Percentiles rank a stretch among this genome's conserved stretches.
Evolutionary conservation across 2,329 filamentous ascomycete species (phyloP).

Genomic region (Curvularia lunata): DNA sequence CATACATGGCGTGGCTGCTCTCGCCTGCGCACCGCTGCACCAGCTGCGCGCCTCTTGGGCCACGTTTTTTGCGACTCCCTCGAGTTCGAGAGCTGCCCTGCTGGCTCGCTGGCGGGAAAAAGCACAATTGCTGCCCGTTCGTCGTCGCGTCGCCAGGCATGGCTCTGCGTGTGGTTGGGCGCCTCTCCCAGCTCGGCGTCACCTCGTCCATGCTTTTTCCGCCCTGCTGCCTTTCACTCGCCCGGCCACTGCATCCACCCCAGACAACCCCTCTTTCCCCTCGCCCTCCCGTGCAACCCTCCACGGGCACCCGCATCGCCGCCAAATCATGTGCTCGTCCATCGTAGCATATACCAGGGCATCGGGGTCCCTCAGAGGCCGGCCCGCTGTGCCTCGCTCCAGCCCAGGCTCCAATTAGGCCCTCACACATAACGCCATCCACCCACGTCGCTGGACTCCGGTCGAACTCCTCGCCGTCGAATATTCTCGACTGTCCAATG

Average conservation of each 20-base stretch:
- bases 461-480: slow-evolving; percentile 2
- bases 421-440: background rate
- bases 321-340: slow-evolving; percentile 27
- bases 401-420: background rate
- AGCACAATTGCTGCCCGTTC: background rate
- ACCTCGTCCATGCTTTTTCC: background rate
- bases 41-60: background rate
- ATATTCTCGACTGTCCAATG: slow-evolving; percentile 8
- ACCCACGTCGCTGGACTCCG: background rate
- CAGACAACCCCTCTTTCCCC: slow-evolving; percentile 16
- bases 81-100: no score
- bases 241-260: slow-evolving; percentile 14
- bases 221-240: slow-evolving; percentile 11
- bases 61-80: background rate
- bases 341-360: background rate
- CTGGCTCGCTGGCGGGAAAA: background rate
- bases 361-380: background rate
- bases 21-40: background rate
- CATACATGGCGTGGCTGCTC: slow-evolving; percentile 12
- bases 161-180: background rate
- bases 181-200: no score
- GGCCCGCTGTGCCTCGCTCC: background rate
- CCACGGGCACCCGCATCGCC: slow-evolving; percentile 21
- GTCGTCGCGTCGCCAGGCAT: background rate
- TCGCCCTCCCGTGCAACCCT: slow-evolving; percentile 20